phyloP scores from a whole-genome alignment of 306 rosid species.

The Biancaea sappan region DNA sequence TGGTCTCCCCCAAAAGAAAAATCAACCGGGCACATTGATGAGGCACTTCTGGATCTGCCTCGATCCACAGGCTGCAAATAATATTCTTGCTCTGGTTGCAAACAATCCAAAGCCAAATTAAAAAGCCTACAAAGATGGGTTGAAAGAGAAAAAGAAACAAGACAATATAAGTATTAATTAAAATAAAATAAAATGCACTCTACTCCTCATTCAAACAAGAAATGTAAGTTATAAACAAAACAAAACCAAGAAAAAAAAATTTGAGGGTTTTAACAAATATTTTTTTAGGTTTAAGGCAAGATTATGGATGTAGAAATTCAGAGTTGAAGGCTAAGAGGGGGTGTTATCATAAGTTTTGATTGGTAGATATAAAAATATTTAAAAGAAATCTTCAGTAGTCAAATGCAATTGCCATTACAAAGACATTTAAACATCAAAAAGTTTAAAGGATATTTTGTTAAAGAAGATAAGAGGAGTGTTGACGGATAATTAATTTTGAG shows the following conservation, averaged over 20 bases:
- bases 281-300: neutral
- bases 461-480: neutral
- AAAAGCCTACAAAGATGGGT: conserved; percentile 67
- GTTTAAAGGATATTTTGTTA: neutral
- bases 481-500: neutral
- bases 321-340: conserved; percentile 18
- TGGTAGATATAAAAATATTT: neutral
- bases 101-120: conserved; percentile 74
- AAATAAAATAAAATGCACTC: neutral
- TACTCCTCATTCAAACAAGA: conserved; percentile 5
- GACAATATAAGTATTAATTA: conserved; percentile 15
- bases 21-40: conserved; percentile 87
- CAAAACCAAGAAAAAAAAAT: neutral
- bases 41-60: conserved; percentile 77
- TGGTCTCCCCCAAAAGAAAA: conserved; percentile 96
- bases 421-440: neutral
- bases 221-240: conserved; percentile 14
- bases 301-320: neutral
- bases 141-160: conserved; percentile 16
- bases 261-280: conserved; percentile 5
- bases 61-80: conserved; percentile 83
- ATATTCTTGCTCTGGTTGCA: conserved; percentile 95
- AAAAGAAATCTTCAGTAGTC: neutral
- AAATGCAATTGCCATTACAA: neutral
- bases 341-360: conserved; percentile 1